These are phyloP conservation scores for Metarhizium robertsii DNA, from an alignment of 2,329 filamentous ascomycete genomes.

Conservation along the genomic window DNA sequence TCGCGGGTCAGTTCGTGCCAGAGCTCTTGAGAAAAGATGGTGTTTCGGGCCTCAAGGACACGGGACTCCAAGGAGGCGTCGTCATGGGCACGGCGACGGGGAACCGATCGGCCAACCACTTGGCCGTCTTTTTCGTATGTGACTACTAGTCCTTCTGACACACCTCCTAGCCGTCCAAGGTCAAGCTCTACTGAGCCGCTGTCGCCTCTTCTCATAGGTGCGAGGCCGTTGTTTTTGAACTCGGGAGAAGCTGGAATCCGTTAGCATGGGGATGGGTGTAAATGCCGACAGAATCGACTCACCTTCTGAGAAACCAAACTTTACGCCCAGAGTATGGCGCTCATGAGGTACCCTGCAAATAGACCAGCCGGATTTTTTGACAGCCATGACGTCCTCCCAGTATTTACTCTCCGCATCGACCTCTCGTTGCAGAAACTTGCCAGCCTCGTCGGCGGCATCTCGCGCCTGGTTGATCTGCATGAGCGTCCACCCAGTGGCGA, in stretches of 20 bases:
- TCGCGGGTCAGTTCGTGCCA: conserved; percentile 86
- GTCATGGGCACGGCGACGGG: conserved; percentile 43
- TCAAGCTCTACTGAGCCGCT: conserved; percentile 72
- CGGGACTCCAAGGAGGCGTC: conserved; percentile 50
- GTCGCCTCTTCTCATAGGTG: conserved; percentile 63
- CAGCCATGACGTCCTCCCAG: conserved; percentile 76
- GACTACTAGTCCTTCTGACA: conserved; percentile 56
- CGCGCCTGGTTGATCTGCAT: conserved; percentile 68
- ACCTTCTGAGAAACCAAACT: conserved; percentile 81
- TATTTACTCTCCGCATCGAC: conserved; percentile 74
- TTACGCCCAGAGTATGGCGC: conserved; percentile 67
- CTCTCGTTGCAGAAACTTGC: conserved; percentile 64
- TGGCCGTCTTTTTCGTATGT: conserved; percentile 49
- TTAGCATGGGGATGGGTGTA: conserved; percentile 14
- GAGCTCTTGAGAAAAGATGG: conserved; percentile 74
- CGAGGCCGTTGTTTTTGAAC: conserved; percentile 64
- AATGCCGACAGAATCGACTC: conserved; percentile 9
- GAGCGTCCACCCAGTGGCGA: conserved; percentile 65
- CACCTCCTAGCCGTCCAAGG: conserved; percentile 40
- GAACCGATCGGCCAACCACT: conserved; percentile 46
- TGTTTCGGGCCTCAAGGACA: conserved; percentile 68
- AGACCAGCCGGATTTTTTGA: conserved; percentile 80
- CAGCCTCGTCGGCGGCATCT: conserved; percentile 63
- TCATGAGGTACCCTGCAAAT: conserved; percentile 69
- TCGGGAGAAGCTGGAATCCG: conserved; percentile 37